Evolutionary conservation across 805 yeast genomes (phyloP).

Genomic region (Jamesozyma rosinii): DNA sequence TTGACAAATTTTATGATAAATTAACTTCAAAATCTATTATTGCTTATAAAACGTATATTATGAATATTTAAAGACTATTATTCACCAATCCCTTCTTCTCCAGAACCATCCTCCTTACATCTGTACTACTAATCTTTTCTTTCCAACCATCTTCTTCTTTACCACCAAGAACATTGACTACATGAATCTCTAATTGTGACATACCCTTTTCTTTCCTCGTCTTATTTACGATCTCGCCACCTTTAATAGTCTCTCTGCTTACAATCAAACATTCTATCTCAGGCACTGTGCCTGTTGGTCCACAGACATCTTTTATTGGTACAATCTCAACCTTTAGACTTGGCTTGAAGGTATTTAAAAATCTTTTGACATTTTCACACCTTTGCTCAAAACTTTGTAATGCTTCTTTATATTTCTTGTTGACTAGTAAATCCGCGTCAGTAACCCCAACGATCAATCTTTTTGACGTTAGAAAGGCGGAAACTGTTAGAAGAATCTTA

Average conservation of each 20-base stretch:
- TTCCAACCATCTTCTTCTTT: conserved; percentile 45
- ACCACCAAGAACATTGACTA: conserved; percentile 61
- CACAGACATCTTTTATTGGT: conserved; percentile 77
- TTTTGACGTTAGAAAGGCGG: conserved; percentile 50
- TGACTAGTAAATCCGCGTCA: conserved; percentile 58
- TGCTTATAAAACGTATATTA: too few species aligned
- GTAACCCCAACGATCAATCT: conserved; percentile 76
- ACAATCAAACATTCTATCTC: conserved; percentile 74
- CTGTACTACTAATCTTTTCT: conserved; percentile 80
- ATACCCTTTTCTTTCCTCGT: conserved; percentile 51
- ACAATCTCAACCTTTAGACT: conserved; percentile 40
- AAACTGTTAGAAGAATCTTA: conserved; percentile 66
- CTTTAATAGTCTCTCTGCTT: conserved; percentile 68
- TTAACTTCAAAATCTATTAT: too few species aligned
- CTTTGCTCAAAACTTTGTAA: conserved; percentile 54
- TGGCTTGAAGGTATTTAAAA: conserved; percentile 44
- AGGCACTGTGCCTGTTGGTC: conserved; percentile 75
- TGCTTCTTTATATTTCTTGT: conserved; percentile 62
- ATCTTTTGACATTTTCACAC: conserved; percentile 36
- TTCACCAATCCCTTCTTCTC: background rate
- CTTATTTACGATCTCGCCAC: conserved; percentile 66
- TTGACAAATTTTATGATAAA: too few species aligned
- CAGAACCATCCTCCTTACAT: conserved; percentile 41
- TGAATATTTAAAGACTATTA: too few species aligned
- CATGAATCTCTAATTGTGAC: conserved; percentile 40